Base-by-base conservation (phyloP, 306 rosid genomes). In the Rosa lucieae region DNA sequence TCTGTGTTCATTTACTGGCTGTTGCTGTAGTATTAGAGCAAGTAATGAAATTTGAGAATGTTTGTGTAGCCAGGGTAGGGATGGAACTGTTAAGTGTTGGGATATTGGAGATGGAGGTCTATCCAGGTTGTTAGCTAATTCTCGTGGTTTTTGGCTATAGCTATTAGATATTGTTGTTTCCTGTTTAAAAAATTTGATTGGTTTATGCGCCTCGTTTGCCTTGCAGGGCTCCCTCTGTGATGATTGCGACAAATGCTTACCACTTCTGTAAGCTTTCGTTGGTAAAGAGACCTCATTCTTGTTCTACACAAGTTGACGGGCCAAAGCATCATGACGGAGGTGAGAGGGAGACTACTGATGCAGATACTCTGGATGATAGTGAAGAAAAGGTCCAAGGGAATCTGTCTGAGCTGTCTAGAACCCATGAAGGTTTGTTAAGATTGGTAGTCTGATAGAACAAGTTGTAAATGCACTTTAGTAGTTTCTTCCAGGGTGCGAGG, bases 81-180 rank as follows among this genome's bases (percentile, higher is more conserved):
- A 95, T 87, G 99, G 98, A 78, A 91, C 97, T 35, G 89, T 93
- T 8, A 95, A 95, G 87, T 81, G 90, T 82, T 95, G 99, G 99
- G 92, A 93, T 75, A 81, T 93, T 48, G 87, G 76, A 80, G 90
- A 86, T 53, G 89, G 96, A 67, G 90, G 86, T 77, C 67, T 95
- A 74, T 90, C 98, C 69, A 88, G 99, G 99, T 95, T 79, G 43
- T 17, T 10, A n/a, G 53, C 42, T 42, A 52, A 80, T 81, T 65
- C 46, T 56, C 23, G 18, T 49, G 14, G 12, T 42, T 59, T 11
- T 59, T 29, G 78, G n/a, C 4, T 37, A 6, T 8, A 3, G 17
- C 39, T 74, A 13, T 56, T 58, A 1, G 17, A 10, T 42, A 4
- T 74, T 63, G 56, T 75, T 58, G 78, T 8, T 3, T 59, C 14